phyloP scores from a whole-genome alignment of 768 basidiomycete genomes.

The Gymnopilus junonius region DNA sequence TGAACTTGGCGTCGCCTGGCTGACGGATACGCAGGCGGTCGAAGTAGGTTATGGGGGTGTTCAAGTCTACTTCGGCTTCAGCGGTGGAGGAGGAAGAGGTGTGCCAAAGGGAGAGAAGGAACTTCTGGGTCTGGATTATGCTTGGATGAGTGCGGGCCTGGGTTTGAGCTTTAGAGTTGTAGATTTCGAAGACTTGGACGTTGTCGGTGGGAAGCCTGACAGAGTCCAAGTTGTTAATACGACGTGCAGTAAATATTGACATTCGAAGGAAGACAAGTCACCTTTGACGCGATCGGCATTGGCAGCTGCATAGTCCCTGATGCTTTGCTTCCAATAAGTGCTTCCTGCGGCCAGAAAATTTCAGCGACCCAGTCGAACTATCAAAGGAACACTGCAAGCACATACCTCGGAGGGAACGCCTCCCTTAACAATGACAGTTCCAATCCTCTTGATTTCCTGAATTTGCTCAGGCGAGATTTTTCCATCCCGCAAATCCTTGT shows the following conservation, averaged over 20 bases:
- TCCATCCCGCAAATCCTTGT: slow-evolving; percentile 47
- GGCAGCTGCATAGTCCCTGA: slow-evolving; percentile 55
- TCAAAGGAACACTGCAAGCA: neutral
- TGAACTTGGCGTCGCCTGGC: slow-evolving; percentile 72
- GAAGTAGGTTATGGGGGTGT: slow-evolving; percentile 72
- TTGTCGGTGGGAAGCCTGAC: slow-evolving; percentile 68
- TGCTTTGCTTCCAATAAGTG: slow-evolving; percentile 59
- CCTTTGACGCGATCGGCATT: slow-evolving; percentile 56
- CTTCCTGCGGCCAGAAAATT: slow-evolving; percentile 45
- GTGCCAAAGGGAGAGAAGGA: slow-evolving; percentile 65
- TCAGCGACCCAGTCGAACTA: neutral
- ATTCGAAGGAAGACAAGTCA: slow-evolving; percentile 13
- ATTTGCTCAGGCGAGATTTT: slow-evolving; percentile 46
- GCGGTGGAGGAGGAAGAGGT: slow-evolving; percentile 29
- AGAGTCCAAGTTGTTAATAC: neutral
- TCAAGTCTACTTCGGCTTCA: slow-evolving; percentile 48
- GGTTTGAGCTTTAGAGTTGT: slow-evolving; percentile 68
- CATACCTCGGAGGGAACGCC: slow-evolving; percentile 58
- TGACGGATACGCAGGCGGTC: slow-evolving; percentile 76
- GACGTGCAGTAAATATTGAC: too few relatives aligned
- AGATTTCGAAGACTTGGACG: slow-evolving; percentile 76
- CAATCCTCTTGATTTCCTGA: slow-evolving; percentile 50
- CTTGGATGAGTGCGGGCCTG: slow-evolving; percentile 70
- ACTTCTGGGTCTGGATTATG: slow-evolving; percentile 58
- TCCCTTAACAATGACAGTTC: slow-evolving; percentile 60